These are phyloP conservation scores for Coniochaeta sp. DNA, from an alignment of 2,329 filamentous ascomycete species.

Conservation along the genomic window DNA sequence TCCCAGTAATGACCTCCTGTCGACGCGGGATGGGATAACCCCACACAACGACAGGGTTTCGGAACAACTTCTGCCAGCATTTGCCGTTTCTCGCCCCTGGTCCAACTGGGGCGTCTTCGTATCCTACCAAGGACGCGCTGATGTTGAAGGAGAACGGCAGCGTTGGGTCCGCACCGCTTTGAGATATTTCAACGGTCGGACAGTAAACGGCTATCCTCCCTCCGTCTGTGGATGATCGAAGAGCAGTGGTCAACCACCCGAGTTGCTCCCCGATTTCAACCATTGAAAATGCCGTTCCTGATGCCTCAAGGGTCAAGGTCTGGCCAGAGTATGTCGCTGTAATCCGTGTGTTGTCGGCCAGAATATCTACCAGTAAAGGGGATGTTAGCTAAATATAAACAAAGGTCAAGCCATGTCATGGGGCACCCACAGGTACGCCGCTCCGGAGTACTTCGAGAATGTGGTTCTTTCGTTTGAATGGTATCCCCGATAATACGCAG, in stretches of 20 bases:
- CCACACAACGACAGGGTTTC: constrained; percentile 1
- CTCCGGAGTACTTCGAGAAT: neutral
- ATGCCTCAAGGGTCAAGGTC: neutral
- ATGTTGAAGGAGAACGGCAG: neutral
- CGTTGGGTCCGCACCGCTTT: neutral
- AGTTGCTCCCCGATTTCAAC: neutral
- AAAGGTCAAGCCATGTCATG: neutral
- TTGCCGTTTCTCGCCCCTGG: neutral
- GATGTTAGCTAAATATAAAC: neutral
- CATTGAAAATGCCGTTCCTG: neutral
- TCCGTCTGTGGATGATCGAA: neutral
- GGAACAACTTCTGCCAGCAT: constrained; percentile 6
- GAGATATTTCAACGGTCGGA: neutral
- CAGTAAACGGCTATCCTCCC: neutral
- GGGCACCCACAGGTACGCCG: neutral
- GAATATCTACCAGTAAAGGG: neutral
- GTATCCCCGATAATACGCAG: neutral
- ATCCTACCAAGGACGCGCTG: neutral
- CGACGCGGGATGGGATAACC: constrained; percentile 5
- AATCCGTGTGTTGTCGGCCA: neutral
- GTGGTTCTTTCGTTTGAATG: neutral
- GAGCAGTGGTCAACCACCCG: neutral
- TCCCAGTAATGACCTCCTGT: neutral
- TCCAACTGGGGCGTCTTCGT: neutral
- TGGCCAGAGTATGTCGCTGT: neutral